These are phyloP conservation scores for Theobroma grandiflorum DNA, from an alignment of 441 rosid species.

Conservation along the genomic window DNA sequence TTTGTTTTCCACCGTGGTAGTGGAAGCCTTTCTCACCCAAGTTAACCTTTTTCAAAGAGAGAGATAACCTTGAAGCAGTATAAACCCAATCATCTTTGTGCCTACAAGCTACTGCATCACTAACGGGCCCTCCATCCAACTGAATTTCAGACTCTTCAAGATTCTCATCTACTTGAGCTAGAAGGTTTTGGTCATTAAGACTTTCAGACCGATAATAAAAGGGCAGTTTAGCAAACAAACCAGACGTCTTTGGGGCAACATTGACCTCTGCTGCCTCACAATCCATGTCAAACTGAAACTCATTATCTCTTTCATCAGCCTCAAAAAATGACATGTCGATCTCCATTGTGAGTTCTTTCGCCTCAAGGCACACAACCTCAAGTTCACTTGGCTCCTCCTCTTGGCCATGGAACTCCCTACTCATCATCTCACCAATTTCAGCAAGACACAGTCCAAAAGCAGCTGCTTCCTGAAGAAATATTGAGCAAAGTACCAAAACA, in stretches of 20 bases:
- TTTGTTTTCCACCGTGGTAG: constrained; percentile 38
- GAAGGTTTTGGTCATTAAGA: constrained; percentile 60
- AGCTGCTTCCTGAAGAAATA: constrained; percentile 66
- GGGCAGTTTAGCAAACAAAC: constrained; percentile 44
- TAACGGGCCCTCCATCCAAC: constrained; percentile 20
- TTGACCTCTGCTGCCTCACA: constrained; percentile 58
- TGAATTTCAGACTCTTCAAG: constrained; percentile 45
- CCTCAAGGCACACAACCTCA: constrained; percentile 58
- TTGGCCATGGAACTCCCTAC: constrained; percentile 50
- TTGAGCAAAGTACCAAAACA: constrained; percentile 58
- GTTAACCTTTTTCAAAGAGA: constrained; percentile 44
- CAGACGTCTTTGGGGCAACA: constrained; percentile 46
- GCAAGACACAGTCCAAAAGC: constrained; percentile 58
- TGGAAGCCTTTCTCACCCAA: constrained; percentile 42
- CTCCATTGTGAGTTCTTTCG: constrained; percentile 49
- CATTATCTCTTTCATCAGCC: constrained; percentile 49
- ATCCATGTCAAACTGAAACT: constrained; percentile 58
- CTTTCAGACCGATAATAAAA: constrained; percentile 41
- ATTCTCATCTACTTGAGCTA: constrained; percentile 57
- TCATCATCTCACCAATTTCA: constrained; percentile 77
- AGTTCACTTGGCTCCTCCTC: constrained; percentile 65
- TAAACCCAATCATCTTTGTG: constrained; percentile 24
- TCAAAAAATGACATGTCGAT: constrained; percentile 37
- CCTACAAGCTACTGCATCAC: neutral
- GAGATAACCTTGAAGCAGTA: constrained; percentile 34